These are phyloP conservation scores for Pleurotus tuoliensis DNA, from an alignment of 768 basidiomycete genomes.

Conservation along the genomic window DNA sequence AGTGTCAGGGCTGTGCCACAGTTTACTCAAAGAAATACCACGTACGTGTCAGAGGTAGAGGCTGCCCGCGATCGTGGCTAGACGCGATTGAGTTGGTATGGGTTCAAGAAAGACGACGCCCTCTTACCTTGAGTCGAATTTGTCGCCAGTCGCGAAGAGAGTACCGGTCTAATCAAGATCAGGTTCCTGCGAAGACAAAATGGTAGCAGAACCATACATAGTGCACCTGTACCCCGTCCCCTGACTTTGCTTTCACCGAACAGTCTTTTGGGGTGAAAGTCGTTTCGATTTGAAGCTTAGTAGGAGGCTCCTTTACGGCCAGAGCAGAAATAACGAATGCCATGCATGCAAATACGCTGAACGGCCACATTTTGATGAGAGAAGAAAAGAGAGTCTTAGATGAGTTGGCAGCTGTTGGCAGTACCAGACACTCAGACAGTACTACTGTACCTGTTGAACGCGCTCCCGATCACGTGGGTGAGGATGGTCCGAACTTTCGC, in stretches of 20 bases:
- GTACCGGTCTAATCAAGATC: slow-evolving; percentile 62
- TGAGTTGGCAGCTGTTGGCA: background rate
- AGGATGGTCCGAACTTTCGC: too few relatives aligned
- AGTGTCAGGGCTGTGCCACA: background rate
- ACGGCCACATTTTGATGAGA: slow-evolving; percentile 44
- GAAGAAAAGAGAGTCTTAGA: slow-evolving; percentile 1
- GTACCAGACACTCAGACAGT: too few relatives aligned
- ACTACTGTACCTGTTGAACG: too few relatives aligned
- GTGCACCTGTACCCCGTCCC: slow-evolving; percentile 70
- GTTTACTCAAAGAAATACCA: background rate
- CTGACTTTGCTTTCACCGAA: slow-evolving; percentile 47
- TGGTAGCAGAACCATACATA: slow-evolving; percentile 45
- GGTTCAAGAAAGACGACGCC: too few relatives aligned
- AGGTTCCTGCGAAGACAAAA: background rate
- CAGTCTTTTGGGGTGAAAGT: slow-evolving; percentile 60
- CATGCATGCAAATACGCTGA: slow-evolving; percentile 43
- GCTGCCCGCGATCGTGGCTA: slow-evolving; percentile 69
- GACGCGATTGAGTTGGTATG: background rate
- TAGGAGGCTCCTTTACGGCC: slow-evolving; percentile 36
- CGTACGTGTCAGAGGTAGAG: slow-evolving; percentile 78
- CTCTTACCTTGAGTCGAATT: slow-evolving; percentile 85
- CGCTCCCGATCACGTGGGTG: too few relatives aligned
- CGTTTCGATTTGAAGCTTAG: slow-evolving; percentile 58
- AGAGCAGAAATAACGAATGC: slow-evolving; percentile 44
- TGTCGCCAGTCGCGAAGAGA: slow-evolving; percentile 66